Evolutionary conservation across 2,329 filamentous ascomycete genomes (phyloP).

Genomic region (Thielaviopsis populi): DNA sequence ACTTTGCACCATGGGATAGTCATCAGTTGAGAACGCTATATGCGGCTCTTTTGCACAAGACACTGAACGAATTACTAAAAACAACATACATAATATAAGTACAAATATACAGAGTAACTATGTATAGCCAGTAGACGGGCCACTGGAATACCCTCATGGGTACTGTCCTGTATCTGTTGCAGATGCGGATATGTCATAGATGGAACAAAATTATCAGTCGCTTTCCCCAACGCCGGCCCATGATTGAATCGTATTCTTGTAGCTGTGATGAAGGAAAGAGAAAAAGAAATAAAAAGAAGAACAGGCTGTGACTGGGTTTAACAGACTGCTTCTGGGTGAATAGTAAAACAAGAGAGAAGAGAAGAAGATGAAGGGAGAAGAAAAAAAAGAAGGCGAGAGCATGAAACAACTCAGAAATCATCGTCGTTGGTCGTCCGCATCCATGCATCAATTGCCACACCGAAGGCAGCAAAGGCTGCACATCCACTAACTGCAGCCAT

Average conservation of each 20-base stretch:
- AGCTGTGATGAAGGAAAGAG: background rate
- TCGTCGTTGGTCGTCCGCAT: slow-evolving; percentile 64
- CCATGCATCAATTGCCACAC: slow-evolving; percentile 79
- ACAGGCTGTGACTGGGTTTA: background rate
- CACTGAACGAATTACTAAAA: background rate
- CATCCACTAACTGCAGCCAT: slow-evolving; percentile 80
- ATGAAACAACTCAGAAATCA: slow-evolving; percentile 9
- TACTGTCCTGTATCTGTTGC: background rate
- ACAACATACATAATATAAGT: background rate
- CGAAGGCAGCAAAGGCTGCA: slow-evolving; percentile 85
- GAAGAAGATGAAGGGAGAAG: slow-evolving; percentile 8
- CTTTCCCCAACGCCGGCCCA: background rate
- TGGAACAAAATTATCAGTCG: background rate
- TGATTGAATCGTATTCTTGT: slow-evolving; percentile 1
- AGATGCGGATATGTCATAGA: background rate
- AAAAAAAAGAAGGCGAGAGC: background rate
- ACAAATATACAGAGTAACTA: background rate
- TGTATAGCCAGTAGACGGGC: background rate
- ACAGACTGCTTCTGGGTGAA: background rate
- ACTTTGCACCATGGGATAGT: too few relatives aligned
- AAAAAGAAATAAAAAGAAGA: background rate
- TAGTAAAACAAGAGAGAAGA: slow-evolving; percentile 1
- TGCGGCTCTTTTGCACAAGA: background rate
- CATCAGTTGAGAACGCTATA: background rate
- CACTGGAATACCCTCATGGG: background rate